Evolutionary conservation across 2,329 filamentous ascomycete genomes (phyloP), one percentile per base, ranked within the genome.

Genomic region (Emericellopsis cladophorae): DNA sequence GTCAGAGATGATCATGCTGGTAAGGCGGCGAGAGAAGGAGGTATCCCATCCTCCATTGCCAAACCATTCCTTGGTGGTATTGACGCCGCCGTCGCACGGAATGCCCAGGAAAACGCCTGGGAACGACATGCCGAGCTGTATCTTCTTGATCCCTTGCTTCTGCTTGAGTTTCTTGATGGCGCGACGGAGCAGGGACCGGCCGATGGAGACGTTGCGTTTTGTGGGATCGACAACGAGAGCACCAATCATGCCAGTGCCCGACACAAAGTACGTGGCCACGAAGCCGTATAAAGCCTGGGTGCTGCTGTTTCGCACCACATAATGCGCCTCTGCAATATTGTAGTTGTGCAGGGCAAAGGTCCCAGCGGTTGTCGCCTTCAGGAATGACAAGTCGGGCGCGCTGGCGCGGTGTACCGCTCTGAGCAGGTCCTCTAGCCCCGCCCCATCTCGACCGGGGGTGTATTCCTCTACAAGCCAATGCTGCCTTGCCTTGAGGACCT

Each of bases 391-490:
- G 29, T 75, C 77, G 1, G 80, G 79, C 1, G 76, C 70, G 40
- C 74, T 77, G 16, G 74, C 74, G 44, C 84, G 79, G 36, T 82
- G 76, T 3, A 90, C 69, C 4, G 76, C 70, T 42, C 75, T 74
- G 37, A 95, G 70, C 8, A 96, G 68, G n/a, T 76, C 79, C 44
- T 90, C 78, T 6, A 96, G 66, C 0, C 79, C 84, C 37, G 73
- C 65, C 2, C 72, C 68, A 54, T 96, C 90, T 42, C 89, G 73
- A 32, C 85, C 79, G 44, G 81, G 78, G 51, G 89, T 84, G 64
- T 88, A 96, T 36, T 76, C 79, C 54, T 95, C 90, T 0, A 95
- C 89, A 2, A 96, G 76, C 90, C 90, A 96, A 51, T 93, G 86
- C 53, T 95, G 88, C 45, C 85, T 78, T n/a, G 87, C 88, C 51